Base-by-base conservation (phyloP, 352 stramenopile species). In the Phytopythium kandeliae region DNA sequence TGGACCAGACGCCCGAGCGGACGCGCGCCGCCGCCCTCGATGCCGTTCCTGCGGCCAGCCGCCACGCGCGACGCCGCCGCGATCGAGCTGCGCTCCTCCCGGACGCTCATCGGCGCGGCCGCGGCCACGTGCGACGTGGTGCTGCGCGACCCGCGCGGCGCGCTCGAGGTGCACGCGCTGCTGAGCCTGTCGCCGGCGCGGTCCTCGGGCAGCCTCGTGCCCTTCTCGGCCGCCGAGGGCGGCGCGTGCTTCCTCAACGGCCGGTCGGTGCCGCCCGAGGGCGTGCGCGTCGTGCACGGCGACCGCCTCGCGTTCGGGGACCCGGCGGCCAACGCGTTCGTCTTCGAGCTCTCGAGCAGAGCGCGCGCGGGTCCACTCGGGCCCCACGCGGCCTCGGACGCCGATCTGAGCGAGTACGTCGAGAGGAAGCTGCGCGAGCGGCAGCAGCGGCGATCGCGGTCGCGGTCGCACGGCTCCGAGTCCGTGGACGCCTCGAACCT, bases 401-500 rank as follows among this genome's bases (percentile, higher is more conserved):
- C 68, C 7, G 42, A 75, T 2, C 46, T 90, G 5, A 74, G 65
- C 28, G 75, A 86, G 19, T 88, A 80, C 28, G 71, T 89, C 10
- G 80, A 89, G 38, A 69, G 74, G 4, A 86, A 90, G 36, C 50
- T 90, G 13, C 73, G 65, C 21, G 58, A 80, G 34, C 74, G 68
- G 17, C 54, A 55, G 57, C 33, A 48, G 22, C 40, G 5, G 40
- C 40, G 21, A 21, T 21, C 11, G 33, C 35, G 15, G 36, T 42
- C 36, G 33, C 13, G 44, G 35, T 35, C 54, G 11, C 13, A 50
- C 22, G 28, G 33, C 36, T 33, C 40, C 12, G 40, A 17, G 16
- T 42, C 57, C 17, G 19, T 5, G 10, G 19, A 13, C 4, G 45
- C 40, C 11, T 25, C 21, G 2, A 25, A 44, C 11, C 21, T 46